These are phyloP conservation scores for Achlya hypogyna DNA, from an alignment of 352 stramenopile genomes.

Conservation along the genomic window DNA sequence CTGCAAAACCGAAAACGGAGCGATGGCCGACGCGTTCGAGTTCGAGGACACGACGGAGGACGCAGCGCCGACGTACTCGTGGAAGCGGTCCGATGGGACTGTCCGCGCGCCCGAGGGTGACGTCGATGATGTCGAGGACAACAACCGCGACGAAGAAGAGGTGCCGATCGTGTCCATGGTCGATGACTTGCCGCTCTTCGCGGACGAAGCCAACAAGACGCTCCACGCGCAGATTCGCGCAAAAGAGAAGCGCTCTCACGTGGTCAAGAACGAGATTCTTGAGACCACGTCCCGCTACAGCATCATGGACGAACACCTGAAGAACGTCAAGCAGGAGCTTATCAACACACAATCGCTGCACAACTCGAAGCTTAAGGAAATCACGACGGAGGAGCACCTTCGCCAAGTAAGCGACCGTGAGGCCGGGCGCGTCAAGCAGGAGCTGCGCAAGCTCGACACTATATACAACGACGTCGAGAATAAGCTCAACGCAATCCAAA, in stretches of 20 bases:
- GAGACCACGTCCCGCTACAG: slow-evolving; percentile 86
- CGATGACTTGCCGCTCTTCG: slow-evolving; percentile 84
- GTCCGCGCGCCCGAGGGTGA: slow-evolving; percentile 27
- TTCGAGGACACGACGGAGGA: slow-evolving; percentile 23
- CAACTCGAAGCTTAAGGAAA: slow-evolving; percentile 88
- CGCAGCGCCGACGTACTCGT: slow-evolving; percentile 35
- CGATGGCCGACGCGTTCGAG: slow-evolving; percentile 5
- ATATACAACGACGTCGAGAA: slow-evolving; percentile 69
- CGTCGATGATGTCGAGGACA: slow-evolving; percentile 27
- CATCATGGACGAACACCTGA: slow-evolving; percentile 94
- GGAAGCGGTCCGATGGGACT: slow-evolving; percentile 48
- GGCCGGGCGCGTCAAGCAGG: slow-evolving; percentile 69
- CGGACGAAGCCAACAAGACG: slow-evolving; percentile 78
- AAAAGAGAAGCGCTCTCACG: slow-evolving; percentile 62
- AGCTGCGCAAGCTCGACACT: slow-evolving; percentile 61
- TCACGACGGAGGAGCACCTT: slow-evolving; percentile 91
- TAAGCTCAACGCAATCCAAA: slow-evolving; percentile 84
- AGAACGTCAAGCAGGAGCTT: slow-evolving; percentile 94
- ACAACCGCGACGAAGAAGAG: slow-evolving; percentile 26
- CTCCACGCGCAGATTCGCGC: slow-evolving; percentile 70
- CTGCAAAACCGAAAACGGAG: no score
- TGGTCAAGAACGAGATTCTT: slow-evolving; percentile 49
- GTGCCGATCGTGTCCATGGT: slow-evolving; percentile 54
- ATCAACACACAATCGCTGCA: slow-evolving; percentile 90
- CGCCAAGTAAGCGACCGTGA: slow-evolving; percentile 85